Conservation (phyloP, 2,329 filamentous ascomycete species). For the Aspergillus hiratsukae region DNA sequence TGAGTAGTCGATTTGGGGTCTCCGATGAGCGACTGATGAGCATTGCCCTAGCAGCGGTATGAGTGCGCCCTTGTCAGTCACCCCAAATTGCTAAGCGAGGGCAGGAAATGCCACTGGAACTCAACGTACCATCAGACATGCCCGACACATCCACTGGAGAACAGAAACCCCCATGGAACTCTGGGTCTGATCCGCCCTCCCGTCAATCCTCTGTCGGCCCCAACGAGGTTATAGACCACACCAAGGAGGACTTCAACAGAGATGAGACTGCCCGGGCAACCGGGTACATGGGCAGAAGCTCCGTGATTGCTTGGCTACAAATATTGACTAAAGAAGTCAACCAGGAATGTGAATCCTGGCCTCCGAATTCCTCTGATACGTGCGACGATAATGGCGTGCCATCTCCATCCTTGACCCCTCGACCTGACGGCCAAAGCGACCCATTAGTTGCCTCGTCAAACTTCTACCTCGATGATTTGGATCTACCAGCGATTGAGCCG, state of each 20-base stretch:
- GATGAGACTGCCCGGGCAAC: conserved; percentile 36
- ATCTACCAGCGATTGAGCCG: conserved; percentile 31
- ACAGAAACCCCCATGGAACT: conserved; percentile 11
- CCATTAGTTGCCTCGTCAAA: conserved; percentile 27
- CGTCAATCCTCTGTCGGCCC: conserved; percentile 27
- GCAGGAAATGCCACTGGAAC: conserved; percentile 21
- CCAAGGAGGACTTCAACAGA: conserved; percentile 41
- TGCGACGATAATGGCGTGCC: conserved; percentile 21
- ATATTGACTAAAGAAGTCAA: conserved; percentile 32
- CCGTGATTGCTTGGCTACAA: conserved; percentile 44
- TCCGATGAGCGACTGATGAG: conserved; percentile 35
- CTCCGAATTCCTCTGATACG: conserved; percentile 11
- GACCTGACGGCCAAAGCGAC: conserved; percentile 19
- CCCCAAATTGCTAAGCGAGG: conserved; percentile 13
- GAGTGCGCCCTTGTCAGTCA: conserved; percentile 3
- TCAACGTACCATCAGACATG: conserved; percentile 19
- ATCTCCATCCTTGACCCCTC: conserved; percentile 24
- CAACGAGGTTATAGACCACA: conserved; percentile 36
- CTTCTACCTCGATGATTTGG: conserved; percentile 40
- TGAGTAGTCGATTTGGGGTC: conserved; percentile 33
- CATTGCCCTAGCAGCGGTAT: conserved; percentile 29
- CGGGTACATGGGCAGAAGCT: conserved; percentile 43
- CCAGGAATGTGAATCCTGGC: conserved; percentile 18
- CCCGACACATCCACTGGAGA: conserved; percentile 12
- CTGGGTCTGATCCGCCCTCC: conserved; percentile 19